These are phyloP conservation scores for Leptographium radiaticola DNA, from an alignment of 2,329 filamentous ascomycete genomes.

Conservation along the genomic window DNA sequence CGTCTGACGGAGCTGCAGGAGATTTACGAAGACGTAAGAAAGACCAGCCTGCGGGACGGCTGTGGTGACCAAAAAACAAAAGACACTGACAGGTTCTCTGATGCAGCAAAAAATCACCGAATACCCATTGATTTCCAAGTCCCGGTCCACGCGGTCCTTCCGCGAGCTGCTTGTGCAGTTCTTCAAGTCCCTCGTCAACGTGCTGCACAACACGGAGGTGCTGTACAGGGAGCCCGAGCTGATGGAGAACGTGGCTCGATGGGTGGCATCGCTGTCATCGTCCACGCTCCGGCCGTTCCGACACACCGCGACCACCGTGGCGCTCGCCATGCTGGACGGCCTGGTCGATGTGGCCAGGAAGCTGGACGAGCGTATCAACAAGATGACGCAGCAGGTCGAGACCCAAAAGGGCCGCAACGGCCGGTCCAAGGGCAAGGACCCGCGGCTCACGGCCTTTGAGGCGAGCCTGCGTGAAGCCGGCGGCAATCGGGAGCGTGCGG, in stretches of 20 bases:
- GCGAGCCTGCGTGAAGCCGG: constrained; percentile 58
- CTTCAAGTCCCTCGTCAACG: constrained; percentile 61
- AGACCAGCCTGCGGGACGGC: too few relatives aligned
- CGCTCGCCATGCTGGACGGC: constrained; percentile 64
- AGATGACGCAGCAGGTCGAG: constrained; percentile 65
- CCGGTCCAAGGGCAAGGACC: constrained; percentile 52
- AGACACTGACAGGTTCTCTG: background rate
- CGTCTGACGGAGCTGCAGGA: constrained; percentile 76
- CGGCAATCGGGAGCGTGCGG: constrained; percentile 54
- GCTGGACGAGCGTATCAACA: constrained; percentile 48
- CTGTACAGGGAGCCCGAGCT: constrained; percentile 67
- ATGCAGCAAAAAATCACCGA: constrained; percentile 65
- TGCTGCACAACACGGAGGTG: constrained; percentile 68
- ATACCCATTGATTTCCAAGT: constrained; percentile 79
- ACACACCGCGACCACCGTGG: constrained; percentile 81
- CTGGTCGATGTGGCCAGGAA: constrained; percentile 41
- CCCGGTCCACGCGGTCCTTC: constrained; percentile 65
- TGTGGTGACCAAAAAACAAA: background rate
- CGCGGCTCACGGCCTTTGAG: constrained; percentile 60
- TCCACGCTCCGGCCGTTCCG: constrained; percentile 79
- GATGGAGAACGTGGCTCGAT: constrained; percentile 79
- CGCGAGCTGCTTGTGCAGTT: constrained; percentile 66
- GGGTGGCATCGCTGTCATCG: constrained; percentile 85
- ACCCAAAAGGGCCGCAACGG: constrained; percentile 57
- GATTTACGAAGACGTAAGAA: constrained; percentile 63